phyloP scores from a whole-genome alignment of 176 grass and related monocot species.

The Sorghum bicolor region DNA sequence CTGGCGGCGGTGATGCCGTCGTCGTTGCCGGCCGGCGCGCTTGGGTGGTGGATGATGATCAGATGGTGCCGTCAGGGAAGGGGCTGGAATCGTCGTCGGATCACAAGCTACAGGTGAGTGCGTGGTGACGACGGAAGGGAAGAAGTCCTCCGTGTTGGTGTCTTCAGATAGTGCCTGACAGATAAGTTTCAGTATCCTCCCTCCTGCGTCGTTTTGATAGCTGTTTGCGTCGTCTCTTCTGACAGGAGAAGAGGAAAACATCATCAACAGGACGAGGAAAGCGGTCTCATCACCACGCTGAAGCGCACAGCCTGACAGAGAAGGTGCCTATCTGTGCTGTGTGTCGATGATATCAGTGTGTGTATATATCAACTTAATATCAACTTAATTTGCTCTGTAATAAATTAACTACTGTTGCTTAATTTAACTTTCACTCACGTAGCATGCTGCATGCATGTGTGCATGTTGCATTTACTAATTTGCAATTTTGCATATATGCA shows the following conservation, averaged over 20 bases:
- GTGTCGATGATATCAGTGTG: too few species aligned
- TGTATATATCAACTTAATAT: too few species aligned
- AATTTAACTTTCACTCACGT: not conserved
- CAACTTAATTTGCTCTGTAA: not conserved
- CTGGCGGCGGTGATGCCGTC: not conserved
- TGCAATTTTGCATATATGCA: too few species aligned
- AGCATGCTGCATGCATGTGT: not conserved
- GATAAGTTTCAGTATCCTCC: too few species aligned
- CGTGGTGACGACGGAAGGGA: too few species aligned
- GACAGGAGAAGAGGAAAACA: not conserved
- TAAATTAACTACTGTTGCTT: not conserved
- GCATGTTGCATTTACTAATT: not conserved
- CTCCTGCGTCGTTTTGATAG: not conserved
- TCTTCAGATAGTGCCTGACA: too few species aligned
- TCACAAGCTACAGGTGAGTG: not conserved
- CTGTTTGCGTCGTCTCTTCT: not conserved
- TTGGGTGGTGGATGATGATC: not conserved
- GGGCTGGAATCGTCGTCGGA: too few species aligned
- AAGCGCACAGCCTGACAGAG: slow-evolving; percentile 16
- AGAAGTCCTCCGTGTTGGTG: too few species aligned
- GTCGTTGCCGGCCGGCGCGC: not conserved
- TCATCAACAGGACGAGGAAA: not conserved
- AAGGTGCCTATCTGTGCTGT: not conserved
- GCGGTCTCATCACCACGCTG: not conserved
- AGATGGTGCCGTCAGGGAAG: not conserved